Conservation (phyloP, 2,329 filamentous ascomycete species). For the Cladorrhinum sp. region DNA sequence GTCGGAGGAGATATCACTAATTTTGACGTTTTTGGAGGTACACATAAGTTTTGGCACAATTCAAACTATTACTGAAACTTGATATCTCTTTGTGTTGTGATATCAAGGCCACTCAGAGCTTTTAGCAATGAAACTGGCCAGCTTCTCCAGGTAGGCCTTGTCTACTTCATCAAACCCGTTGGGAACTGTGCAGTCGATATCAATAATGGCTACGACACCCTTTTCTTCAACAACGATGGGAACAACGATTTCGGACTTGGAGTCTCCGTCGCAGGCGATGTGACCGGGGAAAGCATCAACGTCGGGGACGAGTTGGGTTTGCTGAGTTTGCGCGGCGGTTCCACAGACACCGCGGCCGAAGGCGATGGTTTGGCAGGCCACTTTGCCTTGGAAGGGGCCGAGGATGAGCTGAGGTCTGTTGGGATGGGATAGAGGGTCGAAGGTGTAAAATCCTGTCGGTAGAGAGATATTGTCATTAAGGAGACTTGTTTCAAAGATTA, state of each 20-base stretch:
- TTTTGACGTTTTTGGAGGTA: constrained; percentile 13
- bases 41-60: neutral
- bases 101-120: constrained; percentile 62
- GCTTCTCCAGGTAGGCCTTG: constrained; percentile 59
- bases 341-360: constrained; percentile 77
- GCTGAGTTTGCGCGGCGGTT: constrained; percentile 55
- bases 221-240: constrained; percentile 52
- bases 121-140: constrained; percentile 57
- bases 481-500: too few relatives aligned
- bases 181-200: constrained; percentile 69
- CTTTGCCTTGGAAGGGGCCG: constrained; percentile 76
- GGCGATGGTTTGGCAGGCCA: constrained; percentile 73
- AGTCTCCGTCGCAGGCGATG: constrained; percentile 76
- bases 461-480: too few relatives aligned
- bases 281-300: constrained; percentile 75
- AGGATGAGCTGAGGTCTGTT: constrained; percentile 59
- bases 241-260: constrained; percentile 77
- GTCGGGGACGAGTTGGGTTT: constrained; percentile 66
- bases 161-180: constrained; percentile 70
- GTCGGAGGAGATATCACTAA: neutral
- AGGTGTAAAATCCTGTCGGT: constrained; percentile 67
- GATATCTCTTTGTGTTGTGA: neutral
- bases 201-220: constrained; percentile 62
- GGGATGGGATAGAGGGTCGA: constrained; percentile 46
- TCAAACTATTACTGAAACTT: constrained; percentile 1